Conservation (phyloP, 257 asterid species). For the Rauvolfia tetraphylla region DNA sequence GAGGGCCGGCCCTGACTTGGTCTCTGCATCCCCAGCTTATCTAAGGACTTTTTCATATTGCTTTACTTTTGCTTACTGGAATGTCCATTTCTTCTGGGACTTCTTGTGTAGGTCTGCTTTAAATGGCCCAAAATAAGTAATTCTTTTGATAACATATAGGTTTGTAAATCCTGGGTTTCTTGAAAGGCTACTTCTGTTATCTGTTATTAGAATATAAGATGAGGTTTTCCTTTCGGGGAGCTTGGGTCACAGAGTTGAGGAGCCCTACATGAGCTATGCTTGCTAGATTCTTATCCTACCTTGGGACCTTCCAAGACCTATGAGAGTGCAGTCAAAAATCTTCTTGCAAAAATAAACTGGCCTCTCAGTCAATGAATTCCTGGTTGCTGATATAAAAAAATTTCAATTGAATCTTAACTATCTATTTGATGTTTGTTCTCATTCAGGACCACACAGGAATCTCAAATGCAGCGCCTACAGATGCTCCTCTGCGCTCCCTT, state of each 20-base stretch:
- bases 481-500: conserved; percentile 68
- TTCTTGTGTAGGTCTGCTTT: neutral
- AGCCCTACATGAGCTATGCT: neutral
- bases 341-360: no score
- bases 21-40: neutral
- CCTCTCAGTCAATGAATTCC: neutral
- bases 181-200: neutral
- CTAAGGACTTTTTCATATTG: neutral
- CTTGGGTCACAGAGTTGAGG: neutral
- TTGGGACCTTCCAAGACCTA: neutral
- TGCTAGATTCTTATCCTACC: neutral
- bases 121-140: neutral
- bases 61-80: neutral
- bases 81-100: neutral
- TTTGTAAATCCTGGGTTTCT: neutral
- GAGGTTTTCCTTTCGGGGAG: neutral
- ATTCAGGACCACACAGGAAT: conserved; percentile 91
- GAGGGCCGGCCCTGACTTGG: neutral
- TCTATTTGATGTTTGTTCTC: conserved; percentile 16
- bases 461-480: conserved; percentile 95
- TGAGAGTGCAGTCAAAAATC: neutral
- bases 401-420: conserved; percentile 6
- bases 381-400: neutral
- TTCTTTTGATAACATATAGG: neutral
- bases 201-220: neutral